Evolutionary conservation across 176 grass and related monocot genomes (phyloP).

Genomic region (Carex myosuroides): DNA sequence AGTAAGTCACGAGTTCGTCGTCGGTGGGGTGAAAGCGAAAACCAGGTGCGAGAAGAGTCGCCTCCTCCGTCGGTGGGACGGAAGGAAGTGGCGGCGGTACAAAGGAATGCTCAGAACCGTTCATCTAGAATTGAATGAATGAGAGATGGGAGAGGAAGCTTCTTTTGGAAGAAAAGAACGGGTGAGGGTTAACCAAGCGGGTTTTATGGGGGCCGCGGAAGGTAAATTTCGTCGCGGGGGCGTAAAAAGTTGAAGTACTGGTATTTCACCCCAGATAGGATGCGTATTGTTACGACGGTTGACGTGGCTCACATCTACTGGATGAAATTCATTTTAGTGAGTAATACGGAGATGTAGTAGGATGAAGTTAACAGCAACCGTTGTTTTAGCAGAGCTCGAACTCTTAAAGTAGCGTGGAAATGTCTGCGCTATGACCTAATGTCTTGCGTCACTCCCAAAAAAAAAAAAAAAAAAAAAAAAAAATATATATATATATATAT

Average conservation of each 20-base stretch:
- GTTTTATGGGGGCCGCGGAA: background rate
- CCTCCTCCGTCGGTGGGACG: conserved; percentile 3
- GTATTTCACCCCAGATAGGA: background rate
- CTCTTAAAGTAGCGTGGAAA: background rate
- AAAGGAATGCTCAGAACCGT: conserved; percentile 31
- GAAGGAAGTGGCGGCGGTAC: background rate
- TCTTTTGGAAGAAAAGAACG: conserved; percentile 22
- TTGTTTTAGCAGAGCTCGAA: background rate
- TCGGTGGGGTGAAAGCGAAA: conserved; percentile 84
- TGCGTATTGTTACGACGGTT: background rate
- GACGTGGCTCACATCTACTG: background rate
- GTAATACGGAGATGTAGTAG: background rate
- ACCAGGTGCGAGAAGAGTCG: conserved; percentile 54
- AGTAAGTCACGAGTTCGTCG: conserved; percentile 79
- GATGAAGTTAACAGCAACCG: background rate
- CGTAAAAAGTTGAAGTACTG: background rate
- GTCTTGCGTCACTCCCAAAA: no score
- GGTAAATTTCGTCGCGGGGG: background rate
- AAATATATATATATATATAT: no score
- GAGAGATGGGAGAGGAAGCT: conserved; percentile 32
- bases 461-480: no score
- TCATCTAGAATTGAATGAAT: conserved; percentile 28
- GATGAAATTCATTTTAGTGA: background rate
- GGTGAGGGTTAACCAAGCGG: conserved; percentile 38
- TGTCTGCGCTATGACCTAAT: background rate